Conservation (phyloP, 345 rosid species). For the Acer saccharum region DNA sequence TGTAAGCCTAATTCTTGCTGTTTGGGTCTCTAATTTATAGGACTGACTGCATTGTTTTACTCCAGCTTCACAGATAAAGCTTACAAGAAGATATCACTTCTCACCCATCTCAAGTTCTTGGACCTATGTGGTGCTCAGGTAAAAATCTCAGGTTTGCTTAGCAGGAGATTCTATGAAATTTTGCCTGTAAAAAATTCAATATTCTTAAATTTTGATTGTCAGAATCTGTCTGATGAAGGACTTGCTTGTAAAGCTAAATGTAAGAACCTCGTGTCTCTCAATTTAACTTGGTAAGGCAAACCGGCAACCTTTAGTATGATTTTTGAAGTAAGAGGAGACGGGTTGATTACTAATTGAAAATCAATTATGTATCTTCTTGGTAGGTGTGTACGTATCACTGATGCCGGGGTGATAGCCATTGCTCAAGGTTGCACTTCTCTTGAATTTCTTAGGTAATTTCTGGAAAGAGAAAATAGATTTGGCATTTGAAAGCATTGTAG, state of each 20-base stretch:
- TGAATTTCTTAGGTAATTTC: conserved; percentile 72
- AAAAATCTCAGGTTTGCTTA: conserved; percentile 24
- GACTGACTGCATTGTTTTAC: conserved; percentile 21
- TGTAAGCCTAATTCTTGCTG: conserved; percentile 13
- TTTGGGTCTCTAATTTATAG: conserved; percentile 7
- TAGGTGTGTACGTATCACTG: conserved; percentile 87
- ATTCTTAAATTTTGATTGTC: conserved; percentile 28
- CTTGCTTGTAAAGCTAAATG: conserved; percentile 73
- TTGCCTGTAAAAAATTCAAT: conserved; percentile 13
- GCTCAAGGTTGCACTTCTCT: conserved; percentile 78
- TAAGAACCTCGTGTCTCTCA: conserved; percentile 64
- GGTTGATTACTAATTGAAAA: conserved; percentile 12
- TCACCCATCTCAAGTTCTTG: conserved; percentile 59
- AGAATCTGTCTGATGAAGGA: conserved; percentile 90
- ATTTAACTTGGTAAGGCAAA: conserved; percentile 80
- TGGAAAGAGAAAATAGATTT: neutral
- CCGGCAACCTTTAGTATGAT: neutral
- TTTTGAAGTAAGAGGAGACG: conserved; percentile 13
- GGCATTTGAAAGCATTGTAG: neutral
- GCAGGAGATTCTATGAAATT: neutral
- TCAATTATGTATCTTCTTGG: conserved; percentile 14
- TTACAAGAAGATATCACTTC: conserved; percentile 66
- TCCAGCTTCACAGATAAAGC: conserved; percentile 78
- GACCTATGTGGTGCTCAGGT: conserved; percentile 99
- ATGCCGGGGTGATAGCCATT: conserved; percentile 68